Evolutionary conservation across 2,329 filamentous ascomycete genomes (phyloP).

Genomic region (Fusarium nelsonii): DNA sequence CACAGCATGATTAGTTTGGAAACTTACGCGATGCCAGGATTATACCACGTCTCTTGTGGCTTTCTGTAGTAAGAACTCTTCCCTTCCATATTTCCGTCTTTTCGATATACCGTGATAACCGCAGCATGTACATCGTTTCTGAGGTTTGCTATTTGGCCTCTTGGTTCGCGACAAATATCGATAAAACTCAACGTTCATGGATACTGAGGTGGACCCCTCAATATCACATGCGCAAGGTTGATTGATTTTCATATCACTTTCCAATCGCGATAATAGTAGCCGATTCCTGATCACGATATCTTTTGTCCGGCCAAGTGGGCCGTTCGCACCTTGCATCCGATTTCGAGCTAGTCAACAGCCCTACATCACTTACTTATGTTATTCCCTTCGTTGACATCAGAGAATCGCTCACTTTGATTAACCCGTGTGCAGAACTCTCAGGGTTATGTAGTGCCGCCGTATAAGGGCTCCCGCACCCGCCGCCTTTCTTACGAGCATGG

Average conservation of each 20-base stretch:
- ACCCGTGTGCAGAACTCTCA: conserved; percentile 5
- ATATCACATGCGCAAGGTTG: conserved; percentile 17
- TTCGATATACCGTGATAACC: conserved; percentile 8
- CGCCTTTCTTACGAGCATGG: conserved; percentile 9
- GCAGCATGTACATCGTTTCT: not conserved
- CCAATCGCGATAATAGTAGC: conserved; percentile 7
- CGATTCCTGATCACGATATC: not conserved
- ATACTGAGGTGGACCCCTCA: not conserved
- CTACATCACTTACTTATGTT: conserved; percentile 24
- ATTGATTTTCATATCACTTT: conserved; percentile 7
- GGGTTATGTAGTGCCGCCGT: not conserved
- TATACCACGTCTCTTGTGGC: conserved; percentile 2
- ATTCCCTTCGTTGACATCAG: not conserved
- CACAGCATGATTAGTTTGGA: not conserved
- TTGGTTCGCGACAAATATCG: not conserved
- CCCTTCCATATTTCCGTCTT: conserved; percentile 1
- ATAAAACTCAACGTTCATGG: not conserved
- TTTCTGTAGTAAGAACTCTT: not conserved
- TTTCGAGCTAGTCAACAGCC: conserved; percentile 30
- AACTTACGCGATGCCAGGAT: not conserved
- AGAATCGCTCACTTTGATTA: conserved; percentile 17
- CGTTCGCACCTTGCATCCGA: conserved; percentile 22
- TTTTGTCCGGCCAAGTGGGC: conserved; percentile 25
- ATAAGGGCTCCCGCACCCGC: conserved; percentile 11
- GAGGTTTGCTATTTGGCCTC: not conserved